Evolutionary conservation across 1,139 yeast species (phyloP).

Genomic region (Pichia sp.): DNA sequence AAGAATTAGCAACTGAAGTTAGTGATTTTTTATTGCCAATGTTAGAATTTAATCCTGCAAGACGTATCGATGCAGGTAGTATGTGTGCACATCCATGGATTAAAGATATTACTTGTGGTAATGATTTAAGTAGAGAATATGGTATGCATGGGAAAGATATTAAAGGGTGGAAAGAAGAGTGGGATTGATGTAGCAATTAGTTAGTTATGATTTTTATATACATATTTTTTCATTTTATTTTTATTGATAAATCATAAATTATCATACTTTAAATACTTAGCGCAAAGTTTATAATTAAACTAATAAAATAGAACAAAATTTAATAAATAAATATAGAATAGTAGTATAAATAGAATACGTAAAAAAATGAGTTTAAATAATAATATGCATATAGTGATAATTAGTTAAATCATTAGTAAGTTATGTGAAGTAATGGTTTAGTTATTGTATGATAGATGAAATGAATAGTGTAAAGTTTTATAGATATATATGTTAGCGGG

Average conservation of each 20-base stretch:
- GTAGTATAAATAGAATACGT: background rate
- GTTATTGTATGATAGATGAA: background rate
- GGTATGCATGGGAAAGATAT: constrained; percentile 55
- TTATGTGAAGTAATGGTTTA: background rate
- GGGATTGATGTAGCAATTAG: background rate
- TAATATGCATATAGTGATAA: background rate
- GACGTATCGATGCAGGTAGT: constrained; percentile 72
- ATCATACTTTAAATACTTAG: background rate
- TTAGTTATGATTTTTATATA: background rate
- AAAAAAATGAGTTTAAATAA: background rate
- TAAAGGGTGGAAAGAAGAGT: constrained; percentile 39
- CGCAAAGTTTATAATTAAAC: background rate
- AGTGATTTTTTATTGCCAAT: constrained; percentile 60
- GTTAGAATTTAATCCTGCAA: constrained; percentile 59
- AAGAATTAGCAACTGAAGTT: constrained; percentile 66
- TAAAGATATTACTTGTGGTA: constrained; percentile 42
- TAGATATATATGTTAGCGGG: background rate
- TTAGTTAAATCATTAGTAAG: background rate
- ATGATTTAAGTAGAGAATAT: constrained; percentile 41
- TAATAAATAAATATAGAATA: background rate
- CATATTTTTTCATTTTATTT: background rate
- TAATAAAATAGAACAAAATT: background rate
- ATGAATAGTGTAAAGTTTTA: background rate
- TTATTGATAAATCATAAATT: background rate
- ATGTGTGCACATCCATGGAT: constrained; percentile 72